Evolutionary conservation across 2,329 filamentous ascomycete species (phyloP), one percentile per base, ranked within the genome.

Genomic region (Pseudohalonectria lignicola): DNA sequence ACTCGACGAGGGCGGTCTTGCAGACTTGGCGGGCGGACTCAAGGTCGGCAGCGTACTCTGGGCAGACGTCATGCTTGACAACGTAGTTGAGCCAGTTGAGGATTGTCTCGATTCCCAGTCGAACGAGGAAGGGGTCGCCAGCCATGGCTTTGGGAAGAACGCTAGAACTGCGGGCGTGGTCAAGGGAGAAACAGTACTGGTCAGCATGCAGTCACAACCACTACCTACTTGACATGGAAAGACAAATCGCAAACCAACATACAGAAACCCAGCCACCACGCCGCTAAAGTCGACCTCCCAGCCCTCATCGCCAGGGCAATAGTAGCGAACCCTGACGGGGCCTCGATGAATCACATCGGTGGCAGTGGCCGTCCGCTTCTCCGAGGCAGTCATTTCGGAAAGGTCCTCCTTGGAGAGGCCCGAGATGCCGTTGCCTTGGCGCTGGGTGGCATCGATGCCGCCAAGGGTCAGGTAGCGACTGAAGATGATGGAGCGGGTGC

Each of bases 71-170:
- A 52, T 96, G 88, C 43, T 82, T 74, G 9, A 88, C 66, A 1
- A 96, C 66, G 47, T 95, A 98, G 46, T 86, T 84, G 45, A 94
- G 74, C 53, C 96, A 96, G 53, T 92, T 94, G 42, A 76, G 74
- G 30, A 95, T 67, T 1, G 93, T 74, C 25, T 72, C 69, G 16
- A 79, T 75, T 3, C 76, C 77, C 6, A 69, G 57, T n/a, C 70
- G 60, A 43, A 87, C 68, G 11, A 69, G 59, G 0, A 61, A 53
- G 13, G 60, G 65, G 11, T 77, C 70, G 35, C 75, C 73, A 15
- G 73, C 66, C 28, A 74, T 73, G 28, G 74, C 62, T 19, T 62
- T 62, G 0, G 74, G 68, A 5, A 83, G 69, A 31, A 66, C 69
- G 5, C 66, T 65, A 12, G 76, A 76, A 33, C 74, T 74, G 32